Evolutionary conservation across 768 basidiomycete genomes (phyloP), one percentile per base, ranked within the genome.

Genomic region (Amanita thiersii): DNA sequence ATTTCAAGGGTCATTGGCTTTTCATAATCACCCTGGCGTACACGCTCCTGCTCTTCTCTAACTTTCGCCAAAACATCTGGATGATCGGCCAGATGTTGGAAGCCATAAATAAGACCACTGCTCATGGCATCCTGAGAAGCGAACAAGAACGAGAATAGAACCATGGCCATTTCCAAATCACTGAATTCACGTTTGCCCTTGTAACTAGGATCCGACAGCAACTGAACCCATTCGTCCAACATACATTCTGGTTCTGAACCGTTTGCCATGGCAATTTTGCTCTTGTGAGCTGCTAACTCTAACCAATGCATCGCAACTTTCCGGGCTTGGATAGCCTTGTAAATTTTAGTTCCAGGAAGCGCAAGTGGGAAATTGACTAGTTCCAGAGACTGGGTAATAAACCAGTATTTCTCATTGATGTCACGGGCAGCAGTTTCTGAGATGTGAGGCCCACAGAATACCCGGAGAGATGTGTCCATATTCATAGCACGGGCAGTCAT

Each of bases 91-190:
- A 96, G 72, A 61, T 93, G 89, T 64, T 99, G 96, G 79, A 98
- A 96, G 28, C 80, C 85, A 60, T 89, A 97, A 55, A 96, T 91
- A 53, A 97, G 67, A 37, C 92, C 93, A 46, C 87, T 91, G 58
- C 88, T 89, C 96, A 99, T 98, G 36, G 96, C 96, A 58, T 99
- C 96, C 68, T 96, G 90, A 18, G 81, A 86, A 2, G 90, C 96
- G 54, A 97, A 97, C 40, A 99, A 68, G 81, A 98, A 98, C 8
- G 88, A 91, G 56, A 99, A 82, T 29, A 99, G 64, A 55, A 96
- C 93, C 82, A 96, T 87, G 20, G 88, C 91, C 79, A 98, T 98
- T 64, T 99, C 94, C 51, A 75, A 72, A 59, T 98, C 86, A 50
- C 80, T 86, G 65, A 92, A 98, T 47, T 97, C 88, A 47, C 69